Conservation (phyloP, 1,284 basidiomycete genomes). For the Cutaneotrichosporon sp. region DNA sequence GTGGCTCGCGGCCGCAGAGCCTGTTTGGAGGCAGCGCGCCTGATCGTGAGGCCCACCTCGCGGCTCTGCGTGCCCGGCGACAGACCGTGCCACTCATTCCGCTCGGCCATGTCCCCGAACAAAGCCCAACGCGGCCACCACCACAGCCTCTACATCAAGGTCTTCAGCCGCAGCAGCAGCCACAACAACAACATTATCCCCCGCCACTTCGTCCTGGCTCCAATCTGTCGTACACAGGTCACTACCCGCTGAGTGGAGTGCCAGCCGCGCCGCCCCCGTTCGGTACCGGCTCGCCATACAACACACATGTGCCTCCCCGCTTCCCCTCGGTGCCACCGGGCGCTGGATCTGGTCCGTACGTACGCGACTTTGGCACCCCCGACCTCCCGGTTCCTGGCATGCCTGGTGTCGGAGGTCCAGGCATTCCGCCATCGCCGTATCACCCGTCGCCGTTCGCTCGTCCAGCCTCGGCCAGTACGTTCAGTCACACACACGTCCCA, state of each 20-base stretch:
- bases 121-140: neutral
- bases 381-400: constrained; percentile 22
- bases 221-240: neutral
- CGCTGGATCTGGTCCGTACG: neutral
- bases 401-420: too few relatives aligned
- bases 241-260: neutral
- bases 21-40: constrained; percentile 7
- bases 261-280: neutral
- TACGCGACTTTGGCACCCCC: constrained; percentile 29
- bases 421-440: constrained; percentile 12
- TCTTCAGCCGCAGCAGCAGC: neutral
- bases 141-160: neutral
- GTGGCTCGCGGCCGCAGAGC: constrained; percentile 7
- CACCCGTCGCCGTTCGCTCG: constrained; percentile 7
- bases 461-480: constrained; percentile 46
- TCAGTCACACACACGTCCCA: constrained; percentile 25
- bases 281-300: neutral
- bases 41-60: constrained; percentile 6
- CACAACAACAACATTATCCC: neutral
- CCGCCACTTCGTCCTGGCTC: neutral
- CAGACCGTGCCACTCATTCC: neutral
- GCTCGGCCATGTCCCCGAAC: constrained; percentile 1
- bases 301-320: neutral
- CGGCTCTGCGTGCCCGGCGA: neutral
- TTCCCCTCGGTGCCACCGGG: constrained; percentile 3